Evolutionary conservation across 345 rosid species (phyloP).

Genomic region (Eucalyptus tenuipes): DNA sequence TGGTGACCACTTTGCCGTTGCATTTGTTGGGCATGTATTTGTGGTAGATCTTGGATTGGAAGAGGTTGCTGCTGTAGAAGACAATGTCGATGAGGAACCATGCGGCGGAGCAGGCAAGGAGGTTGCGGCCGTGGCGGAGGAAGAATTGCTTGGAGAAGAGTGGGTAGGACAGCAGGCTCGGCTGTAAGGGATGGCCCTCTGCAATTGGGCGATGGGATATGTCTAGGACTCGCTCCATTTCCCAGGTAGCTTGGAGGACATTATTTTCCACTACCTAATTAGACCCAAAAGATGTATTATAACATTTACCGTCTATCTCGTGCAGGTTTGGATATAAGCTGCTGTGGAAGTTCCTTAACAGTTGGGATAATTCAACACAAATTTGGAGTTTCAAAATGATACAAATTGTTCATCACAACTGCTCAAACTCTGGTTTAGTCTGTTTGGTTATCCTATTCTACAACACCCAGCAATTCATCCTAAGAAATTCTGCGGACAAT

Average conservation of each 20-base stretch:
- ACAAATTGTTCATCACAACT: background rate
- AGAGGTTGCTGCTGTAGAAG: background rate
- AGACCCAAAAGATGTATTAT: background rate
- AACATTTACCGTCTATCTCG: background rate
- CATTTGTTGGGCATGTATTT: background rate
- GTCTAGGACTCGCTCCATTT: conserved; percentile 50
- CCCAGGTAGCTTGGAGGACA: conserved; percentile 49
- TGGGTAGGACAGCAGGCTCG: conserved; percentile 2
- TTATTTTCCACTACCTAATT: conserved; percentile 55
- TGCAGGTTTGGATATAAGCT: too few relatives aligned
- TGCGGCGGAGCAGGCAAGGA: conserved; percentile 31
- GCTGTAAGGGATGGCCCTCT: conserved; percentile 19
- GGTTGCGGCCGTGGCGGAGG: conserved; percentile 48
- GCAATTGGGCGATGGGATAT: conserved; percentile 24
- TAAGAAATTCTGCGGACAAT: background rate
- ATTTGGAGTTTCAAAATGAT: too few relatives aligned
- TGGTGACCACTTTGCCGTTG: background rate
- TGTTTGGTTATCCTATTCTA: background rate
- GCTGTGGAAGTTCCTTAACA: too few relatives aligned
- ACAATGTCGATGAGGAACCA: background rate
- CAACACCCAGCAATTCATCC: background rate
- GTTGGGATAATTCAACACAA: background rate
- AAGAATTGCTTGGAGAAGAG: conserved; percentile 49
- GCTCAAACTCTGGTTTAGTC: background rate
- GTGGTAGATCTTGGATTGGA: background rate